A percentile compares a stretch with the other conserved stretches of the same genome.
phyloP scores from a whole-genome alignment of 2,329 filamentous ascomycete species.

The Coniella vitis region DNA sequence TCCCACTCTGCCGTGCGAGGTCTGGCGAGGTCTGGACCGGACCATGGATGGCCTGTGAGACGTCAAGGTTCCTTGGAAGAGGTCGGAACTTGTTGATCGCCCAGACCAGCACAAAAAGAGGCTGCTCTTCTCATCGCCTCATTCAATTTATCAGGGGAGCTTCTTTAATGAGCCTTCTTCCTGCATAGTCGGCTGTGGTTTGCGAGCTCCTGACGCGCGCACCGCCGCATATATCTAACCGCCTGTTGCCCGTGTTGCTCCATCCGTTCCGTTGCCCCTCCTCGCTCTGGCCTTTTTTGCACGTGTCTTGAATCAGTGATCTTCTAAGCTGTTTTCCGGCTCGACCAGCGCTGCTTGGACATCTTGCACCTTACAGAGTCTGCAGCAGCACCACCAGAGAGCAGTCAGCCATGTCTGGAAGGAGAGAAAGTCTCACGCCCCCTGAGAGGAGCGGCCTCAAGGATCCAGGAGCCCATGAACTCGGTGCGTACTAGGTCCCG shows the following conservation, averaged over 20 bases:
- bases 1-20: neutral
- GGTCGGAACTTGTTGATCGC: constrained; percentile 13
- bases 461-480: constrained; percentile 54
- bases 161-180: neutral
- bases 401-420: constrained; percentile 24
- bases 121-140: constrained; percentile 1
- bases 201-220: neutral
- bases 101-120: constrained; percentile 6
- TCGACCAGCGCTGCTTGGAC: neutral
- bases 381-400: neutral
- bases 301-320: constrained; percentile 6
- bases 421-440: constrained; percentile 32
- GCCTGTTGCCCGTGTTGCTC: neutral
- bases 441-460: constrained; percentile 35
- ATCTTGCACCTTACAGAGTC: neutral
- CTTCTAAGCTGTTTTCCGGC: neutral
- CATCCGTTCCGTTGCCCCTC: constrained; percentile 6
- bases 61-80: constrained; percentile 12
- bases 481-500: constrained; percentile 36
- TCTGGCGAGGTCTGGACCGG: constrained; percentile 6
- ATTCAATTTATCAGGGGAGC: constrained; percentile 1
- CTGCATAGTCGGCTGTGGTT: neutral
- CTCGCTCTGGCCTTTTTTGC: constrained; percentile 4
- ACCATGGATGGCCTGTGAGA: constrained; percentile 11
- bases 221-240: neutral